Base-by-base conservation (phyloP, 2,329 filamentous ascomycete species). In the Epichloe gansuensis region DNA sequence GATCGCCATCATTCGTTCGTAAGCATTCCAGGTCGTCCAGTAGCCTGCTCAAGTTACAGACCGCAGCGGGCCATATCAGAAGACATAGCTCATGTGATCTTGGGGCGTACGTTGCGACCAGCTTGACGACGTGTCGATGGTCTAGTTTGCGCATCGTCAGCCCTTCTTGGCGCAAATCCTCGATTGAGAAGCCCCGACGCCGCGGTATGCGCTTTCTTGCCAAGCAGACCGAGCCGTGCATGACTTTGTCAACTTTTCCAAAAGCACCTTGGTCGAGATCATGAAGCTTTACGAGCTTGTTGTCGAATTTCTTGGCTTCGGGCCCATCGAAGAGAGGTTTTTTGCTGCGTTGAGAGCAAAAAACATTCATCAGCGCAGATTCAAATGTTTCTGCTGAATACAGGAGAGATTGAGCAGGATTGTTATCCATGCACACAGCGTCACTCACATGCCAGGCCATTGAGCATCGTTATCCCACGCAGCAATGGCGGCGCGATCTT, bases 51-150 rank as follows among this genome's bases (percentile, higher is more conserved):
- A 76, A 58, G 54, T 71, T 73, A 61, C 72, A 75, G 6, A 71
- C 64, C 21, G 72, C 73, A 27, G 68, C 72, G 11, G 73, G 73
- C 67, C 72, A 75, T 34, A 74, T 65, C 41, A 75, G 64, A 11
- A 76, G 60, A 51, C 70, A 74, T 4, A 76, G 58, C 51, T 72
- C 64, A 53, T 67, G 65, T 9, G 59, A 61, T 25, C 64, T 65
- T 5, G 66, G 63, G 41, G 68, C 69, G 56, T 76, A 76, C 1
- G 73, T 71, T 2, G 72, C 73, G 17, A 75, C 67, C 23, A 75
- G 59, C 57, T 68, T 71, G 52, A 75, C 67, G 46, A 76, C 71
- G 57, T 75, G 73, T 45, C 68, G 67, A 55, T 76, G 73, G 41
- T 68, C 67, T 8, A 76, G 64, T 53, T 68, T 68, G 53, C 72